Conservation (phyloP, 2,329 filamentous ascomycete species). For the Alternaria arborescens region DNA sequence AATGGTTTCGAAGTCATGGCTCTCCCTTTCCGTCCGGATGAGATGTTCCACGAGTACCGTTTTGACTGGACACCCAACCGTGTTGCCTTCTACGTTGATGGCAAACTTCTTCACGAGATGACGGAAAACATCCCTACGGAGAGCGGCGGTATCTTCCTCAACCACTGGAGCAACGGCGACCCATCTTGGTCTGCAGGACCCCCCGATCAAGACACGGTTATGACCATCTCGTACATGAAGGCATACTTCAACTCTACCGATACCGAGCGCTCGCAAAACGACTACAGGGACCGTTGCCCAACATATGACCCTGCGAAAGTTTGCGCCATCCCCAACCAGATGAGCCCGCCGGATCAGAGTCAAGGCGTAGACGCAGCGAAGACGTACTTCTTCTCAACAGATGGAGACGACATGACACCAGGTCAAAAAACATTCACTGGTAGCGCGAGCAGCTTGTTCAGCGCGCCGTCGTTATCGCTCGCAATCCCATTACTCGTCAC, state of each 20-base stretch:
- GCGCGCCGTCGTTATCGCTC: slow-evolving; percentile 28
- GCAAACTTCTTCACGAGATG: slow-evolving; percentile 65
- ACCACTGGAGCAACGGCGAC: slow-evolving; percentile 82
- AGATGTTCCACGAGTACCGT: slow-evolving; percentile 77
- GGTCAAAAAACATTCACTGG: slow-evolving; percentile 39
- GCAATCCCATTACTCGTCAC: slow-evolving; percentile 36
- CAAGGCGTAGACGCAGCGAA: slow-evolving; percentile 36
- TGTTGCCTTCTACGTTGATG: slow-evolving; percentile 76
- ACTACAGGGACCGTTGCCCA: slow-evolving; percentile 44
- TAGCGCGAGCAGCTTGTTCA: slow-evolving; percentile 29
- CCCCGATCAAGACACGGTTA: slow-evolving; percentile 67
- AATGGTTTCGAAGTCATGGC: slow-evolving; percentile 65
- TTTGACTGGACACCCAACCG: slow-evolving; percentile 73
- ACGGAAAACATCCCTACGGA: slow-evolving; percentile 64
- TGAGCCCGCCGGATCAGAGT: slow-evolving; percentile 37
- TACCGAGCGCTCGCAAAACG: slow-evolving; percentile 36
- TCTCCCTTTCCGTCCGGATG: slow-evolving; percentile 72
- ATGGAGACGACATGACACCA: slow-evolving; percentile 35
- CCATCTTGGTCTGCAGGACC: slow-evolving; percentile 75
- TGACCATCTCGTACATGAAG: slow-evolving; percentile 75
- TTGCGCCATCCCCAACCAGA: slow-evolving; percentile 48
- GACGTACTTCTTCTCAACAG: slow-evolving; percentile 49
- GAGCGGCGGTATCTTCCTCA: slow-evolving; percentile 73
- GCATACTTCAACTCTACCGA: slow-evolving; percentile 79
- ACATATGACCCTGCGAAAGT: slow-evolving; percentile 39